Evolutionary conservation across 371 early-diverging fungal species (phyloP), one percentile per base, ranked within the genome.

Genomic region (Mucor piriformis): DNA sequence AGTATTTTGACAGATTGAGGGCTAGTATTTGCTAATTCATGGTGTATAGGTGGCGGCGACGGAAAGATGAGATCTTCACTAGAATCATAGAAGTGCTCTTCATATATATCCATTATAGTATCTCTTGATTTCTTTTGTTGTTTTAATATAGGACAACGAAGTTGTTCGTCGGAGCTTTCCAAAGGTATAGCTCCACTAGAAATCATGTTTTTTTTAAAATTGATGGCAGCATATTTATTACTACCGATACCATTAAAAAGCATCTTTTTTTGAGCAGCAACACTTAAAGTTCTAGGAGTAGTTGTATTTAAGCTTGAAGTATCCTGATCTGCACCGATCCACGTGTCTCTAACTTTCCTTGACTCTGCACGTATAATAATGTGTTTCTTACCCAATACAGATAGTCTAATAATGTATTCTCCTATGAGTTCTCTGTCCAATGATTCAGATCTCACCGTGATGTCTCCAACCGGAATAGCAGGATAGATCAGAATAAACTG

Each of bases 31-130:
- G 49, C 53, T 23, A 16, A 15, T 27, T 54, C 50, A 21, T 20
- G 25, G 11, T 25, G 3, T 18, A 23, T 23, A 18, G 33, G 7
- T 46, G 44, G 27, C 23, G 50, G 46, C 6, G 37, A 3, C 40
- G 56, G 47, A 12, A 57, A 43, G 5, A 29, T 18, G 23, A 23
- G n/a, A 23, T 32, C 40, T 6, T 51, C 29, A 29, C 64, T 54
- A 7, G 49, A 48, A n/a, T 66, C 59, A 37, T 50, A 50, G 16
- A 66, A 44, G n/a, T 64, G 70, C 6, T 67, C 57, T n/a, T 72
- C 68, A 32, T 75, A 75, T 18, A 75, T 66, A 37, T 72, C 70
- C 70, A 75, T 75, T n/a, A 75, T 73, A 6, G 76, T 76, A 37
- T 76, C 73, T 18, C 76, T 59, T 2, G 61, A 33, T 12, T 50